Evolutionary conservation across 2,329 filamentous ascomycete species (phyloP).

Genomic region (Cladophialophora exuberans): DNA sequence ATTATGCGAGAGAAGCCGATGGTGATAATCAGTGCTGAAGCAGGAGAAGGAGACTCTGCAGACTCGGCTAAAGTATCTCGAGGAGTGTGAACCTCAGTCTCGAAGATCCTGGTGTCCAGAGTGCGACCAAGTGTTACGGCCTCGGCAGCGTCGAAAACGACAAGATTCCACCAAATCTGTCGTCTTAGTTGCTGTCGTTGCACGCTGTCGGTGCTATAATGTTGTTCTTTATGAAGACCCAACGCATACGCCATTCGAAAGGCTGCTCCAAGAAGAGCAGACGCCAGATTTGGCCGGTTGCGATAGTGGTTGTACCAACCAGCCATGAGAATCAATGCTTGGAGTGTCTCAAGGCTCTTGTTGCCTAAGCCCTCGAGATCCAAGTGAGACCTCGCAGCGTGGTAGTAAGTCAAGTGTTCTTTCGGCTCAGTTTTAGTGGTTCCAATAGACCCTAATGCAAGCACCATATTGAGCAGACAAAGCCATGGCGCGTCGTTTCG

Average conservation of each 20-base stretch:
- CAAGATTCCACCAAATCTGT: constrained; percentile 24
- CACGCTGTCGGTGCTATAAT: constrained; percentile 21
- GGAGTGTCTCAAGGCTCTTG: constrained; percentile 30
- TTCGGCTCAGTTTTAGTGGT: constrained; percentile 21
- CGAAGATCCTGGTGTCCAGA: constrained; percentile 15
- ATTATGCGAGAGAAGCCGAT: constrained; percentile 21
- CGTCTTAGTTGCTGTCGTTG: constrained; percentile 32
- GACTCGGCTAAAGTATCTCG: not conserved
- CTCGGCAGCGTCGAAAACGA: constrained; percentile 18
- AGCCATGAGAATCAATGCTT: constrained; percentile 32
- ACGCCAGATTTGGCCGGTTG: constrained; percentile 32
- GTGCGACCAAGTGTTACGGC: constrained; percentile 17
- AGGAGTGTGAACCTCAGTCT: constrained; percentile 14
- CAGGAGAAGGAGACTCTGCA: not conserved
- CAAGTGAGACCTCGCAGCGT: constrained; percentile 27
- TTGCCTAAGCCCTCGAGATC: constrained; percentile 29
- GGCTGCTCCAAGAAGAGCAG: constrained; percentile 31
- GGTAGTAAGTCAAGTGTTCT: constrained; percentile 29
- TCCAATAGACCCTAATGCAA: constrained; percentile 32
- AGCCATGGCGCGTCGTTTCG: constrained; percentile 31
- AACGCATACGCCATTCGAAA: constrained; percentile 32
- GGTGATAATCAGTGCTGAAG: constrained; percentile 10
- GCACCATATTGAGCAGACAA: constrained; percentile 33
- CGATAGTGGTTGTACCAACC: constrained; percentile 33
- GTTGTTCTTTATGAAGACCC: constrained; percentile 28